These are phyloP conservation scores for Colletotrichum graminicola DNA, from an alignment of 2,329 filamentous ascomycete species.

Conservation along the genomic window DNA sequence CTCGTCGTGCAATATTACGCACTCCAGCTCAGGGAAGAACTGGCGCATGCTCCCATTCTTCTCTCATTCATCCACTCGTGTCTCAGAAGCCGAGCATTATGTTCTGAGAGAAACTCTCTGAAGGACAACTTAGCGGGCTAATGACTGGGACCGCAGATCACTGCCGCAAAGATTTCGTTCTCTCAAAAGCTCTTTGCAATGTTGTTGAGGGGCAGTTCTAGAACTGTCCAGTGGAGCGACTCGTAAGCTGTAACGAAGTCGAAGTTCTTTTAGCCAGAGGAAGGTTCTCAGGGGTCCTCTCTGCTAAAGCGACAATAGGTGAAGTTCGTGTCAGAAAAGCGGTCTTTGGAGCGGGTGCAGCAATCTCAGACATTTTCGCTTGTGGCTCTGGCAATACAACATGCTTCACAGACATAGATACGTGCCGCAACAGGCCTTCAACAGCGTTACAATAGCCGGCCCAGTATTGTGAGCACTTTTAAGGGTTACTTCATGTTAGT, in stretches of 20 bases:
- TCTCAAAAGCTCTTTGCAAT: constrained; percentile 8
- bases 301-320: constrained; percentile 14
- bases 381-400: constrained; percentile 31
- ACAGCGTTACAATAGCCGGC: constrained; percentile 19
- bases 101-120: constrained; percentile 14
- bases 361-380: constrained; percentile 22
- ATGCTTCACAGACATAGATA: not conserved
- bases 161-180: constrained; percentile 25
- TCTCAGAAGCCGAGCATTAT: constrained; percentile 11
- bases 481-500: constrained; percentile 21
- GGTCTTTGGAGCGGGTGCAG: constrained; percentile 7
- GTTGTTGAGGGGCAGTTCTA: constrained; percentile 14
- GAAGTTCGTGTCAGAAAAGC: constrained; percentile 23
- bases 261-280: not conserved
- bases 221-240: constrained; percentile 29
- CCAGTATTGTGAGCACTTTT: constrained; percentile 25
- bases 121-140: constrained; percentile 18
- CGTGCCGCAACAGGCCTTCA: constrained; percentile 19
- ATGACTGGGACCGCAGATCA: constrained; percentile 27
- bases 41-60: constrained; percentile 27
- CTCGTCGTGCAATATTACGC: constrained; percentile 8
- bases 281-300: constrained; percentile 15
- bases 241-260: constrained; percentile 33
- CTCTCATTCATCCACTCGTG: constrained; percentile 16
- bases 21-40: constrained; percentile 34